Conservation (phyloP, 1,284 basidiomycete species). For the Waitea zeae region DNA sequence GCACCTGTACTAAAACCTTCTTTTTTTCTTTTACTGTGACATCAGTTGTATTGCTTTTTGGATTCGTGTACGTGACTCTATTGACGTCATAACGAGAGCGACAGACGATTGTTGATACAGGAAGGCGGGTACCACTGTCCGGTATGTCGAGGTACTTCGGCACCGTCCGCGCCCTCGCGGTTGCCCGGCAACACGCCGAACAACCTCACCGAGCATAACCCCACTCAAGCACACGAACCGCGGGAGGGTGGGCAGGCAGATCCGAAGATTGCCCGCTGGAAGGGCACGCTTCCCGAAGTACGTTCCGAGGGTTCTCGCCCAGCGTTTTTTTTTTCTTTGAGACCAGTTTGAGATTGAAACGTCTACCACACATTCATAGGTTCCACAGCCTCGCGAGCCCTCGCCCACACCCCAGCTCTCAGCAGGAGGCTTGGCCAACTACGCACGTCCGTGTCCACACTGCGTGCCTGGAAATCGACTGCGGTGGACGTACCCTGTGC, state of each 20-base stretch:
- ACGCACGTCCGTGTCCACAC: conserved; percentile 57
- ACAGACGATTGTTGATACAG: conserved; percentile 18
- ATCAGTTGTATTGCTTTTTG: conserved; percentile 62
- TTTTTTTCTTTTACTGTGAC: no score
- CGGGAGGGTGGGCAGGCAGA: conserved; percentile 61
- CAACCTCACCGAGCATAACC: conserved; percentile 42
- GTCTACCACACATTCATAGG: conserved; percentile 19
- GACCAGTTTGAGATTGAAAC: not conserved
- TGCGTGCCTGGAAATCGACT: conserved; percentile 45
- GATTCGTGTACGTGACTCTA: conserved; percentile 33
- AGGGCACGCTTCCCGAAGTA: no score
- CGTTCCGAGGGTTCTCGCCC: conserved; percentile 33
- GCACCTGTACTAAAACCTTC: no score
- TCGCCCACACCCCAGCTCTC: conserved; percentile 60
- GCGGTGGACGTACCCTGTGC: conserved; percentile 57
- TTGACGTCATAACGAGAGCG: conserved; percentile 1
- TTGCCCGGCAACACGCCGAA: conserved; percentile 54
- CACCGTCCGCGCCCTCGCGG: conserved; percentile 46
- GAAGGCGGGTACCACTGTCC: conserved; percentile 70
- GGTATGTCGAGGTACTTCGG: conserved; percentile 51
- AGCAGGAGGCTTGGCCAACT: conserved; percentile 37
- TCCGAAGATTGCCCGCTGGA: no score
- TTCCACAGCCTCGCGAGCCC: conserved; percentile 51
- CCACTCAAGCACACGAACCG: conserved; percentile 41
- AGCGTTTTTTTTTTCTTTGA: conserved; percentile 1